Conservation (phyloP, 75 land plant species). For the Selaginella moellendorffii region DNA sequence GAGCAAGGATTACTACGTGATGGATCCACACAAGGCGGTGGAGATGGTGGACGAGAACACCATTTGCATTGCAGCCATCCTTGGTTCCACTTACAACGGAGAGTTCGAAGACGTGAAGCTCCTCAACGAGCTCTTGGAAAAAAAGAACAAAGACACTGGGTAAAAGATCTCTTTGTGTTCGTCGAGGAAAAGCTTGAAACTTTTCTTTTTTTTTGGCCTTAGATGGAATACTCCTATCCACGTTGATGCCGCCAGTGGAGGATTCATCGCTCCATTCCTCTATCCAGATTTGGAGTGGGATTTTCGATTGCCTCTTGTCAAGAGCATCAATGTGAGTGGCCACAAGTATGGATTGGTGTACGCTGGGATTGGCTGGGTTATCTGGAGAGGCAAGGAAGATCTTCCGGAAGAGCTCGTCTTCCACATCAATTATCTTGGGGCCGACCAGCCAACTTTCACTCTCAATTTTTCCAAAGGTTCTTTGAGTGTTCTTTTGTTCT, state of each 20-base stretch:
- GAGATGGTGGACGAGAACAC: constrained; percentile 8
- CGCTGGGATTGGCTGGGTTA: constrained; percentile 61
- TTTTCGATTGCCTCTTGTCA: constrained; percentile 1
- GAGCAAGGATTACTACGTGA: constrained; percentile 1
- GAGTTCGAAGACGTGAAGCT: constrained; percentile 6
- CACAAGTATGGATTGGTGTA: constrained; percentile 68
- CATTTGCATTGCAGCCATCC: neutral
- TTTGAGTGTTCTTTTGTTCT: constrained; percentile 36
- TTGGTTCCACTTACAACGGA: constrained; percentile 4
- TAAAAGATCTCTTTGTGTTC: neutral
- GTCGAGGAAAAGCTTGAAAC: neutral
- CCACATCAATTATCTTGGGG: too few relatives aligned
- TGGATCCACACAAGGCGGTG: constrained; percentile 6
- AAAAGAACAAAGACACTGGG: neutral
- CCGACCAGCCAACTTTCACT: too few relatives aligned
- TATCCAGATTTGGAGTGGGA: constrained; percentile 34
- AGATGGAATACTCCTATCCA: constrained; percentile 28
- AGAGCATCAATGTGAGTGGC: constrained; percentile 57
- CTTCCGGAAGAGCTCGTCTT: constrained; percentile 64
- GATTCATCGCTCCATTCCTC: constrained; percentile 46
- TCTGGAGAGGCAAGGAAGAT: too few relatives aligned
- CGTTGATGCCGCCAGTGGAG: constrained; percentile 58
- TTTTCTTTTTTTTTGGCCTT: too few relatives aligned
- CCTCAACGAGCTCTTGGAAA: neutral
- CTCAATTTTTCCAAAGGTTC: too few relatives aligned